Base-by-base conservation (phyloP, 1,284 basidiomycete genomes). In the Moesziomyces antarcticus region DNA sequence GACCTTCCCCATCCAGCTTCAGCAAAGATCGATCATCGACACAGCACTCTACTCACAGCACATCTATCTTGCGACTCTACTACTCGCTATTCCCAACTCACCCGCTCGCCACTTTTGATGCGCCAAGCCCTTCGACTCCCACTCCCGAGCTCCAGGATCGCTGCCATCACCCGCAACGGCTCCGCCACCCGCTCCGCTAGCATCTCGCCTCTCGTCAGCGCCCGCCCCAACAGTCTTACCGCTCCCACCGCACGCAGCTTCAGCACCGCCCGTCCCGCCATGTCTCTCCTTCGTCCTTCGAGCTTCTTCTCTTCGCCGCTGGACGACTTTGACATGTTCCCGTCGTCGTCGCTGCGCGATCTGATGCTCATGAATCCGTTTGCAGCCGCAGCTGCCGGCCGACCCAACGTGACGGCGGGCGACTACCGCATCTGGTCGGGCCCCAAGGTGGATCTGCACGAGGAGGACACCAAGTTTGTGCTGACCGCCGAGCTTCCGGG, bases 401-500 rank as follows among this genome's bases (percentile, higher is more conserved):
- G 66, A 3, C 66, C 66, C 24, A 58, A 43, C 41, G 55, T 68
- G 37, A 56, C 48, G 40, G 51, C 59, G 3, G 59, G 54, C 21
- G 57, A 61, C 66, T 69, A 74, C 30, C 50, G 62, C 6, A 62
- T 70, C 40, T 74, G 66, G 66, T 62, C 63, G 1, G 72, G 66
- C 6, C 72, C 72, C 43, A 60, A 63, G 37, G 68, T 74, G 45
- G 76, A 75, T 40, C 47, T 78, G 24, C 69, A 75, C 66, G 73
- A 75, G 30, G 66, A 67, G 42, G 56, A 57, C 22, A 65, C 63
- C 50, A 50, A 47, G 50, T 75, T 75, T 57, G 56, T 62, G 11
- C 51, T 78, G 24, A 59, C 66, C 7, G 73, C 71, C 52, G 77
- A 78, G 35, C 59, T 78, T 21, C 63, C 77, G 9, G 77, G 77